These are phyloP conservation scores for Jaltomata sinuosa DNA, from an alignment of 257 asterid species.

Conservation along the genomic window DNA sequence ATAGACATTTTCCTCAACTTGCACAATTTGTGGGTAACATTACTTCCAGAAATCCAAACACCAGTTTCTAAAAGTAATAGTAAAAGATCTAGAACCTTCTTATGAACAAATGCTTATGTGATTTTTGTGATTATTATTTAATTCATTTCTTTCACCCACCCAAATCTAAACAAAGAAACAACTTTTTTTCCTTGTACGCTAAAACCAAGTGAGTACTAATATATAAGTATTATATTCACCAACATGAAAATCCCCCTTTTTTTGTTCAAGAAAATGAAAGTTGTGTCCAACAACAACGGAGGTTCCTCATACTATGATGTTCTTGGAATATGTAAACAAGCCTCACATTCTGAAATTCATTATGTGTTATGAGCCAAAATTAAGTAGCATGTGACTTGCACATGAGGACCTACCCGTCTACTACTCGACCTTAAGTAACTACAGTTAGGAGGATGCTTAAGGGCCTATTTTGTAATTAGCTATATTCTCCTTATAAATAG, in stretches of 20 bases:
- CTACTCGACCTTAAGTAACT: too few species aligned
- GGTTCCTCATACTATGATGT: slow-evolving; percentile 1
- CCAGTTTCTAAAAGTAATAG: background rate
- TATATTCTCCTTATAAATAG: too few species aligned
- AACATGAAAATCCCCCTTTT: background rate
- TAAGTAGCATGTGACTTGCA: too few species aligned
- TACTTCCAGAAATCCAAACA: background rate
- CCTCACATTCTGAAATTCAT: slow-evolving; percentile 21
- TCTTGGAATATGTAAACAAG: slow-evolving; percentile 16
- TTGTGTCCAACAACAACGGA: background rate
- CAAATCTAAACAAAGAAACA: background rate
- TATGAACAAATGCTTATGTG: background rate
- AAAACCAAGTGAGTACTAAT: background rate
- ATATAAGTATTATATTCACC: background rate
- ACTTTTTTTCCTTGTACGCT: background rate
- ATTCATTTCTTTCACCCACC: background rate
- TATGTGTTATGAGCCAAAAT: too few species aligned
- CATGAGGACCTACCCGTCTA: too few species aligned
- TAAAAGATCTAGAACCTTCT: slow-evolving; percentile 14
- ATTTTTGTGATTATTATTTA: background rate
- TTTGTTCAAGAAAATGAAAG: background rate
- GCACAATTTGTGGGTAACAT: slow-evolving; percentile 2
- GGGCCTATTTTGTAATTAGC: too few species aligned
- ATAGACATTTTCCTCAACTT: background rate
- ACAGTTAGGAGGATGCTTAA: too few species aligned